Conservation (phyloP, 768 basidiomycete genomes). For the Tremella yokohamensis region DNA sequence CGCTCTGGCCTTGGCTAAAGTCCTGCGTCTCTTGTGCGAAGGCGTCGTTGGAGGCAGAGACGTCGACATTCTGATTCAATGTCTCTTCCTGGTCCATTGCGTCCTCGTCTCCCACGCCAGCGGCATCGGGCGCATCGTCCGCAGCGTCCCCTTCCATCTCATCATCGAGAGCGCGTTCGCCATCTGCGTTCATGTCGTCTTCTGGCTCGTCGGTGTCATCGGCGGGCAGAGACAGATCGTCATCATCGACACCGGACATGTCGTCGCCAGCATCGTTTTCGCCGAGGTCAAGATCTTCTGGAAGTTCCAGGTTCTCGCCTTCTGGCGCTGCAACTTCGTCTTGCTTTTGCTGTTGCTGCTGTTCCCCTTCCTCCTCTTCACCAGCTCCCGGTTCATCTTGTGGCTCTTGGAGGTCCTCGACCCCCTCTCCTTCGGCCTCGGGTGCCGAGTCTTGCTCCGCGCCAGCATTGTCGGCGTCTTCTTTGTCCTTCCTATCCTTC, state of each 20-base stretch:
- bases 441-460: conserved; percentile 35
- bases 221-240: conserved; percentile 31
- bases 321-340: conserved; percentile 70
- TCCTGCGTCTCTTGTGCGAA: conserved; percentile 38
- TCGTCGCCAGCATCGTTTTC: conserved; percentile 31
- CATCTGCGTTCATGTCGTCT: conserved; percentile 43
- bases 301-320: conserved; percentile 78
- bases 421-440: conserved; percentile 19
- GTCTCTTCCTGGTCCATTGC: conserved; percentile 35
- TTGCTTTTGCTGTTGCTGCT: conserved; percentile 45
- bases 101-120: conserved; percentile 44
- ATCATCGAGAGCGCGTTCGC: conserved; percentile 29
- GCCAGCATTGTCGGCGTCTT: conserved; percentile 26
- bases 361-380: conserved; percentile 48
- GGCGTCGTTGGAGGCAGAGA: conserved; percentile 45
- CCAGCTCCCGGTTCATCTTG: conserved; percentile 52
- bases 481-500: conserved; percentile 44
- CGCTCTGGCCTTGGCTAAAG: conserved; percentile 28
- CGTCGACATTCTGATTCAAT: conserved; percentile 32
- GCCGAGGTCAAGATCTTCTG: conserved; percentile 59
- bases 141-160: conserved; percentile 21
- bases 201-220: conserved; percentile 52
- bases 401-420: conserved; percentile 34
- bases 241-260: conserved; percentile 36
- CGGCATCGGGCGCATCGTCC: conserved; percentile 41